Conservation (phyloP, 2,329 filamentous ascomycete species). For the Colletotrichum theobromicola region DNA sequence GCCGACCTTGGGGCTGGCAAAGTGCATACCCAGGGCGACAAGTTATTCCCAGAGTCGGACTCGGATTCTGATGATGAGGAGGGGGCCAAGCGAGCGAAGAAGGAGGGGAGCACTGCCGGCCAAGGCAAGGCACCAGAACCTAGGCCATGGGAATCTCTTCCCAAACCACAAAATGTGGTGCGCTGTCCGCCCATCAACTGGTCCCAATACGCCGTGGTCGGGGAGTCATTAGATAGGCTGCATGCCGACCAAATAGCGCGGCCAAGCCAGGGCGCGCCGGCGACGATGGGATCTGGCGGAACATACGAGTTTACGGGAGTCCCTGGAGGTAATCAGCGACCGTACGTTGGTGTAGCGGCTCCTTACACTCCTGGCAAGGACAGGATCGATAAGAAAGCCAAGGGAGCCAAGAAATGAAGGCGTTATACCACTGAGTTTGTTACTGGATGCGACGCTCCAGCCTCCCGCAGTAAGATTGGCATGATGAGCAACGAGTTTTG, state of each 20-base stretch:
- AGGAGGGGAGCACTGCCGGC: background rate
- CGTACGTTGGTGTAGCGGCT: constrained; percentile 57
- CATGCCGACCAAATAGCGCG: constrained; percentile 78
- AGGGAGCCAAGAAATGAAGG: constrained; percentile 32
- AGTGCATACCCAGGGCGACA: constrained; percentile 48
- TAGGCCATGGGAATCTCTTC: constrained; percentile 66
- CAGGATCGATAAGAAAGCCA: constrained; percentile 45
- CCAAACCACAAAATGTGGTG: constrained; percentile 80
- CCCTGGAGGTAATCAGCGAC: constrained; percentile 42
- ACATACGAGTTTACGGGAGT: constrained; percentile 56
- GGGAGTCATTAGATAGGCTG: constrained; percentile 81
- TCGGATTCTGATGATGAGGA: constrained; percentile 26
- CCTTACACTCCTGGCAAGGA: constrained; percentile 62
- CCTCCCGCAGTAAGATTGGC: background rate
- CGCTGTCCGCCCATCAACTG: constrained; percentile 92
- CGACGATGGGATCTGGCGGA: constrained; percentile 46
- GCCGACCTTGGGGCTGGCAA: constrained; percentile 70
- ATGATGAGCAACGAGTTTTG: background rate
- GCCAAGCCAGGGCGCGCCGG: constrained; percentile 63
- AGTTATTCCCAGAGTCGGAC: constrained; percentile 28
- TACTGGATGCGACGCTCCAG: background rate
- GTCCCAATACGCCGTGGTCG: constrained; percentile 91
- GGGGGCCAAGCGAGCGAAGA: constrained; percentile 27
- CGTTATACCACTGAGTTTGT: background rate
- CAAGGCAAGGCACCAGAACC: constrained; percentile 5